Evolutionary conservation across 495 filamentous ascomycete species (phyloP), one percentile per base, ranked within the genome.

Genomic region (Tricharina praecox): DNA sequence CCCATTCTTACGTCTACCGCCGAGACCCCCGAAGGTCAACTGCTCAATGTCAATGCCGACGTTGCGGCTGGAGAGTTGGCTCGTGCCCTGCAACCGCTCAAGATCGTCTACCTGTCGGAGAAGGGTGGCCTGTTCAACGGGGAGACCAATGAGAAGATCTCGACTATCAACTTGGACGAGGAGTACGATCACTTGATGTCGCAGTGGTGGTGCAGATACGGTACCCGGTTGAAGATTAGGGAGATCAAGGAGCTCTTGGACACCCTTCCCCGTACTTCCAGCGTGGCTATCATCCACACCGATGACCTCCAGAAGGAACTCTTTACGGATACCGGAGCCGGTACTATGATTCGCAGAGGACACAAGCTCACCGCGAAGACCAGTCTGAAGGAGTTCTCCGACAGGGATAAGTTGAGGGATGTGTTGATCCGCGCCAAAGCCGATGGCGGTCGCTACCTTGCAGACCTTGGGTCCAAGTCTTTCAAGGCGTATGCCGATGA

Each of bases 1-100:
- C 90, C 90, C 23, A 87, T 97, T 52, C 68, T 97, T 55, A 94
- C 90, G 15, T 95, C 87, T 37, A 95, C 95, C 82, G 92, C 88
- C 8, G 92, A 96, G 68, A 86, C 82, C 34, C 72, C 76, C 42
- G 85, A 93, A 50, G 92, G 92, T 11, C 90, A 95, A 66, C 80
- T 96, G 15, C 70, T 97, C 37, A 97, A 97, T 56, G 90, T 97
- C 64, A 97, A 97, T 62, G 90, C 90, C 43, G 90, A 97, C 63
- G 85, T 95, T 40, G 88, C 88, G 21, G 90, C 90, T 24, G 88
- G 85, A 55, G 92, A 95, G 64, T 67, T 97, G 41, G 90, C 90
- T 32, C 77, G 82, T 41, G 75, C 82, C 47, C 67, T 97, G 50
- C 82, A 96, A 67, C 90, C 90, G 24, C 68, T 96, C 55, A 97